A percentile compares a stretch with the other conserved stretches of the same genome.
Conservation (phyloP, 192 early-diverging fungal species). For the Phlyctochytrium arcticum region DNA sequence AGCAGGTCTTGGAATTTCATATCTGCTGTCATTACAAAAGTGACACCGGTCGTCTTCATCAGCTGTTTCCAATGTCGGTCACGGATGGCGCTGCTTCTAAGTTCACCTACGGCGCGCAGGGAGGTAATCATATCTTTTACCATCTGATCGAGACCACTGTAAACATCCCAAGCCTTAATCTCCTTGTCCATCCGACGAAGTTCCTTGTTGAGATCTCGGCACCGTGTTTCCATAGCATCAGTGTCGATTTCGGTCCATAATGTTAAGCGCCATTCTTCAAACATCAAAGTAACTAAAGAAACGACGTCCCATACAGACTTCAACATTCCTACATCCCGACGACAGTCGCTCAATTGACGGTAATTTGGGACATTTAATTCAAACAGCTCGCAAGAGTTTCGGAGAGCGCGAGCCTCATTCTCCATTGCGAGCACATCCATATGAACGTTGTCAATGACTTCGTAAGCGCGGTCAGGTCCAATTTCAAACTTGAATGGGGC, state of each 20-base stretch:
- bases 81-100: slow-evolving; percentile 59
- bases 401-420: slow-evolving; percentile 48
- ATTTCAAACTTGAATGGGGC: slow-evolving; percentile 68
- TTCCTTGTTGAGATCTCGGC: slow-evolving; percentile 58
- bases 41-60: slow-evolving; percentile 66
- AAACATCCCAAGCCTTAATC: slow-evolving; percentile 67
- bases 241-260: slow-evolving; percentile 65
- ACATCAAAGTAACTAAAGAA: slow-evolving; percentile 60
- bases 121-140: slow-evolving; percentile 67
- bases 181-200: slow-evolving; percentile 63
- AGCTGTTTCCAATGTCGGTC: slow-evolving; percentile 68
- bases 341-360: slow-evolving; percentile 54
- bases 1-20: slow-evolving; percentile 66
- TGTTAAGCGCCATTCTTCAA: slow-evolving; percentile 55
- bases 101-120: slow-evolving; percentile 59
- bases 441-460: slow-evolving; percentile 48
- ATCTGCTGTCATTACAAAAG: slow-evolving; percentile 60
- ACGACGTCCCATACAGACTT: slow-evolving; percentile 63
- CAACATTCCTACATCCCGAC: slow-evolving; percentile 59
- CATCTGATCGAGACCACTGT: slow-evolving; percentile 57
- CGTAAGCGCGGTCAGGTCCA: slow-evolving; percentile 47
- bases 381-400: slow-evolving; percentile 61
- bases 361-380: slow-evolving; percentile 62
- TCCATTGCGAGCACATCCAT: slow-evolving; percentile 59
- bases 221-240: slow-evolving; percentile 57